Percentiles rank a stretch among this genome's conserved stretches.
These are phyloP conservation scores for Pestalotiopsis sp. DNA, from an alignment of 2,329 filamentous ascomycete species.

Conservation along the genomic window DNA sequence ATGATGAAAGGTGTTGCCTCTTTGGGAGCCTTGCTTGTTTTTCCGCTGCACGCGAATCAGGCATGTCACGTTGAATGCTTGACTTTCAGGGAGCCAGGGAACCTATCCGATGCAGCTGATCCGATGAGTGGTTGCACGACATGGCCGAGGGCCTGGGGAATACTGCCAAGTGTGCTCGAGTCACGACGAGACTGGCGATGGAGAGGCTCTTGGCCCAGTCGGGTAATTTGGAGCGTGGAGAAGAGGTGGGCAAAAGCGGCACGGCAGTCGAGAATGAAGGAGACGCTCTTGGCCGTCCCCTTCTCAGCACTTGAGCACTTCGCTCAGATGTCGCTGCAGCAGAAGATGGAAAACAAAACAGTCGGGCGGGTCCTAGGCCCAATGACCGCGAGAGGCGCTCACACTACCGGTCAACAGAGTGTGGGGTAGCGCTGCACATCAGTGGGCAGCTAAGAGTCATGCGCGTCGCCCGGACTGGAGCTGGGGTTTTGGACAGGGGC, in stretches of 20 bases:
- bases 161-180: neutral
- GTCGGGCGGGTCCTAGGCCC: neutral
- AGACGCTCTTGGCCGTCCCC: neutral
- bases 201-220: neutral
- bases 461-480: neutral
- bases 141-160: neutral
- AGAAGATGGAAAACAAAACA: neutral
- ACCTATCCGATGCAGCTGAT: neutral
- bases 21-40: neutral
- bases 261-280: neutral
- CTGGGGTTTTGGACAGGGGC: neutral
- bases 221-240: neutral
- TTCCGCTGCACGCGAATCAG: neutral
- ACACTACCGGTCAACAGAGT: neutral
- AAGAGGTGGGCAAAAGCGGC: neutral
- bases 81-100: neutral
- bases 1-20: neutral
- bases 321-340: neutral
- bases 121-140: neutral
- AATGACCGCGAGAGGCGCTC: neutral
- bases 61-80: neutral
- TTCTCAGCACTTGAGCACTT: too few species aligned
- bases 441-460: constrained; percentile 4
- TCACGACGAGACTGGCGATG: neutral
- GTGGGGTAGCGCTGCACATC: constrained; percentile 8